Evolutionary conservation across 257 asterid genomes (phyloP).

Genomic region (Nicotiana tabacum): DNA sequence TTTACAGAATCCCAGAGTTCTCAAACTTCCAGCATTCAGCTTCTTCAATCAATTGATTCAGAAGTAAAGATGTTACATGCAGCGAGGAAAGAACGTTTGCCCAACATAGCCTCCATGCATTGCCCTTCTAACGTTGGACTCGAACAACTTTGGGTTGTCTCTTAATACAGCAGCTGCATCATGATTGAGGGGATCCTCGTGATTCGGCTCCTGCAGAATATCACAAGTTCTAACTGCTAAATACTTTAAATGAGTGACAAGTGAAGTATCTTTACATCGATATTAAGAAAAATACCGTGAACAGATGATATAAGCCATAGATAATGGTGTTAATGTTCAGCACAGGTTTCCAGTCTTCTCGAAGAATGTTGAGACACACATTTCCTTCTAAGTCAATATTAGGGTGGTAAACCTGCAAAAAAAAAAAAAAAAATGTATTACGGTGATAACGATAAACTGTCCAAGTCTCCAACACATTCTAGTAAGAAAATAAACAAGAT

Average conservation of each 20-base stretch:
- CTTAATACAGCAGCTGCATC: constrained; percentile 91
- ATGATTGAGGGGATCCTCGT: constrained; percentile 93
- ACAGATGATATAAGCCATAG: constrained; percentile 86
- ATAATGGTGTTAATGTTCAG: constrained; percentile 85
- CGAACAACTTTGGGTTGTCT: constrained; percentile 83
- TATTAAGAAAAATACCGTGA: constrained; percentile 53
- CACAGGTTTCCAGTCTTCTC: constrained; percentile 99
- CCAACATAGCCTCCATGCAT: constrained; percentile 92
- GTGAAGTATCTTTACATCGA: not conserved
- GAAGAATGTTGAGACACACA: constrained; percentile 95
- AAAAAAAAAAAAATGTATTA: not conserved
- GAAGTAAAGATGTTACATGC: constrained; percentile 41
- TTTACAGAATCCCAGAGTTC: constrained; percentile 30
- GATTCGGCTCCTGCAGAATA: constrained; percentile 77
- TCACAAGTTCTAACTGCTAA: constrained; percentile 16
- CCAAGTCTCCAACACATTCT: not conserved
- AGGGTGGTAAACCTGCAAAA: constrained; percentile 85
- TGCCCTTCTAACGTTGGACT: constrained; percentile 84
- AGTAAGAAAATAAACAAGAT: not conserved
- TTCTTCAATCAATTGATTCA: constrained; percentile 18
- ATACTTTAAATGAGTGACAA: not conserved
- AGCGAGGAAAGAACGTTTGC: constrained; percentile 73
- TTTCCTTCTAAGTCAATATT: constrained; percentile 95
- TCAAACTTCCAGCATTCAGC: constrained; percentile 21
- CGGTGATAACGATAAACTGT: not conserved